A percentile compares a stretch with the other conserved stretches of the same genome.
phyloP scores from a whole-genome alignment of 2,329 filamentous ascomycete species.

The Fragosphaeria purpurea region DNA sequence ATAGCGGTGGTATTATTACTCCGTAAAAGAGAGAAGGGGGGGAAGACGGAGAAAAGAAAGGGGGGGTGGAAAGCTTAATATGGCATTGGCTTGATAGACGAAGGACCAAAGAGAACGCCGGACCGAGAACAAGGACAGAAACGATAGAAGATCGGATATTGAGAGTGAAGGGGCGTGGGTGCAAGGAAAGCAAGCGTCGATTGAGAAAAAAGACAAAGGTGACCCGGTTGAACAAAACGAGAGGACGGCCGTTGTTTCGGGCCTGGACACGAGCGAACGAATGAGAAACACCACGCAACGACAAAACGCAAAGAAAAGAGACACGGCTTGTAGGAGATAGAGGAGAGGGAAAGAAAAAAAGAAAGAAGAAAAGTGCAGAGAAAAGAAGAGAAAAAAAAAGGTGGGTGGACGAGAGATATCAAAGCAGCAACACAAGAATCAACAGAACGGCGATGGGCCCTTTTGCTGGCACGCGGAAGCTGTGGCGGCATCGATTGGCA shows the following conservation, averaged over 20 bases:
- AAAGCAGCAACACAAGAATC: background rate
- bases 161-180: background rate
- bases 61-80: conserved; percentile 5
- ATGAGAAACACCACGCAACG: background rate
- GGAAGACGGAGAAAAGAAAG: background rate
- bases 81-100: conserved; percentile 1
- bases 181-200: background rate
- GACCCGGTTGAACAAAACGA: conserved; percentile 3
- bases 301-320: no score
- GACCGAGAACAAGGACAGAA: conserved; percentile 1
- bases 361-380: conserved; percentile 5
- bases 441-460: no score
- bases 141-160: background rate
- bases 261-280: conserved; percentile 4
- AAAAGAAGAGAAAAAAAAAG: conserved; percentile 4
- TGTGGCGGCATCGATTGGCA: no score
- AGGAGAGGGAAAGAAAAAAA: conserved; percentile 5
- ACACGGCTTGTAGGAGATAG: background rate
- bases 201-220: conserved; percentile 13
- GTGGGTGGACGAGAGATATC: conserved; percentile 5
- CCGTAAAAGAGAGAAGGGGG: background rate
- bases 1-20: background rate
- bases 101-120: conserved; percentile 3
- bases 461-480: no score
- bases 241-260: conserved; percentile 7